phyloP scores from a whole-genome alignment of 371 early-diverging fungal genomes.

The Gilbertella persicaria region DNA sequence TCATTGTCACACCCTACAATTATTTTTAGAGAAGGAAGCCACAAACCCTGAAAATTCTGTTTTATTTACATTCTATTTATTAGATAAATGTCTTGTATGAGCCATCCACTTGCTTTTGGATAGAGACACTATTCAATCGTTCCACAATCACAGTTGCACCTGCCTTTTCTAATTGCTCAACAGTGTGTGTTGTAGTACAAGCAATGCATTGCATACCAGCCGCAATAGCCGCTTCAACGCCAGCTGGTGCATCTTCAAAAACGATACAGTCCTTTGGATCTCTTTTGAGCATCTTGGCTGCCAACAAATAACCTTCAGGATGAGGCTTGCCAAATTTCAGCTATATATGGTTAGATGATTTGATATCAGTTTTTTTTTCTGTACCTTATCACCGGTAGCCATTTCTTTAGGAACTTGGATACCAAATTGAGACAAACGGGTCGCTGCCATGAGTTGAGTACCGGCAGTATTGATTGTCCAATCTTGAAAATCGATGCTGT shows the following conservation, averaged over 20 bases:
- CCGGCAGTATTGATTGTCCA: conserved; percentile 47
- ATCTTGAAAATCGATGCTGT: conserved; percentile 21
- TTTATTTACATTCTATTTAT: no score
- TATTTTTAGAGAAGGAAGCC: no score
- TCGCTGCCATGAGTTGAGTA: conserved; percentile 34
- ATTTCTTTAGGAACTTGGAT: conserved; percentile 33
- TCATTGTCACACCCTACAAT: no score
- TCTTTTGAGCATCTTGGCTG: conserved; percentile 45
- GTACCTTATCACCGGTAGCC: conserved; percentile 43
- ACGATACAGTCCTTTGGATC: conserved; percentile 62
- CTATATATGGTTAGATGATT: conserved; percentile 8
- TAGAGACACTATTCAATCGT: conserved; percentile 51
- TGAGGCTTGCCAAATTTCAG: conserved; percentile 61
- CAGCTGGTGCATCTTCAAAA: conserved; percentile 75
- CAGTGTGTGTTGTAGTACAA: conserved; percentile 59
- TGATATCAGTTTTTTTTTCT: neutral
- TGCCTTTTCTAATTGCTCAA: conserved; percentile 55
- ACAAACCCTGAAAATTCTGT: no score
- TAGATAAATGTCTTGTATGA: no score
- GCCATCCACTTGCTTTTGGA: no score
- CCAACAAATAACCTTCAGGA: conserved; percentile 65
- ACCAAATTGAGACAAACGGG: conserved; percentile 35
- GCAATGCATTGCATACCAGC: conserved; percentile 64
- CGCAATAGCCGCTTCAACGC: conserved; percentile 56
- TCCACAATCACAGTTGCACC: conserved; percentile 58